These are phyloP conservation scores for Theobroma grandiflorum DNA, from an alignment of 441 rosid species.

Conservation along the genomic window DNA sequence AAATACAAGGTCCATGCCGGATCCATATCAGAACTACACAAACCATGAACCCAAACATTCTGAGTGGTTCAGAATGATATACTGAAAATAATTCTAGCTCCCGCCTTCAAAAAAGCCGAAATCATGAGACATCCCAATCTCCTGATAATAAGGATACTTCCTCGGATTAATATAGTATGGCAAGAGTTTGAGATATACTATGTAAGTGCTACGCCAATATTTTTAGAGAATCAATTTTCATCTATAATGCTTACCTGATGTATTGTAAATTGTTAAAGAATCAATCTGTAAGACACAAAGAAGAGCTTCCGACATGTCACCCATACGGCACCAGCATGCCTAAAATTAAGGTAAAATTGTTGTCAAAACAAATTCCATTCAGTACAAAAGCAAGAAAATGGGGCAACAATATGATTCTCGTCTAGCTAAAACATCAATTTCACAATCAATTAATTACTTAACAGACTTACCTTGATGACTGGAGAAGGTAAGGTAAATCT, in stretches of 20 bases:
- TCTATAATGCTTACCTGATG: constrained; percentile 63
- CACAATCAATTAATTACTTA: neutral
- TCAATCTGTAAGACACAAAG: constrained; percentile 83
- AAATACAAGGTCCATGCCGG: neutral
- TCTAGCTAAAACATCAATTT: constrained; percentile 1
- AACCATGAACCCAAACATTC: neutral
- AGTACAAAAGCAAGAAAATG: constrained; percentile 11
- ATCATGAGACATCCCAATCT: neutral
- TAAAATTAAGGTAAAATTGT: constrained; percentile 37
- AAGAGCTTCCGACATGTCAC: constrained; percentile 64
- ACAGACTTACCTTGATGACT: constrained; percentile 61
- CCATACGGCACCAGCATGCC: constrained; percentile 95
- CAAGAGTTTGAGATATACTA: neutral
- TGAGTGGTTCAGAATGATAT: neutral
- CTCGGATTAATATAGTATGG: neutral
- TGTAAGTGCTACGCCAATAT: neutral
- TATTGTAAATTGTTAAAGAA: constrained; percentile 73
- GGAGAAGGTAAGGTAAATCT: constrained; percentile 82
- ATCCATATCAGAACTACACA: neutral
- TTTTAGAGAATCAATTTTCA: neutral
- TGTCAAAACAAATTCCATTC: constrained; percentile 21
- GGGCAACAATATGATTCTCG: neutral
- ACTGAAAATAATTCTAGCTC: neutral
- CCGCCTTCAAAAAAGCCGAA: neutral
- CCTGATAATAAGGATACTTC: neutral